Evolutionary conservation across 306 rosid genomes (phyloP).

Genomic region (Alnus glutinosa): DNA sequence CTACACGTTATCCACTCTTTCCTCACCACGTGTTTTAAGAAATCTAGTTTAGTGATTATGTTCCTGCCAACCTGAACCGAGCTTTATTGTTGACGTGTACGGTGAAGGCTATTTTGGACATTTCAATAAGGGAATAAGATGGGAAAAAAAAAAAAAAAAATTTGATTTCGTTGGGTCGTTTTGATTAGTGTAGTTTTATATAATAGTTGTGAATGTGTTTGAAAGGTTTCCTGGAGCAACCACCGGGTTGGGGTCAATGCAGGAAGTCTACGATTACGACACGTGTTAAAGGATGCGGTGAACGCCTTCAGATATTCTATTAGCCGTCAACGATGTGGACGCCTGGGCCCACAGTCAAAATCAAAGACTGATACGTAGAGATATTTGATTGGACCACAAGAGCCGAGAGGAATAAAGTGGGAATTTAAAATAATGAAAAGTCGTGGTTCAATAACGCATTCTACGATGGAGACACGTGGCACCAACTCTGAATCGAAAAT

Average conservation of each 20-base stretch:
- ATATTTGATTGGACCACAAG: conserved; percentile 41
- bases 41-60: not conserved
- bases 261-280: not conserved
- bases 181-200: not conserved
- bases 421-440: conserved; percentile 2
- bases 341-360: conserved; percentile 15
- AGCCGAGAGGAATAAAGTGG: conserved; percentile 19
- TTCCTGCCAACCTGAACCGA: not conserved
- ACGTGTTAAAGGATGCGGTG: conserved; percentile 16
- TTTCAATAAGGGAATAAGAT: no score
- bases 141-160: not conserved
- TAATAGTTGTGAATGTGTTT: no score
- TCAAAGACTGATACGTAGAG: conserved; percentile 25
- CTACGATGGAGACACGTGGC: conserved; percentile 27
- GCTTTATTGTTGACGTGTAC: not conserved
- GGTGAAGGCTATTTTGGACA: not conserved
- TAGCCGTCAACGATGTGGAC: conserved; percentile 37
- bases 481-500: not conserved
- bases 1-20: conserved; percentile 13
- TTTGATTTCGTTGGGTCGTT: not conserved
- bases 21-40: conserved; percentile 1
- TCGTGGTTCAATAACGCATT: conserved; percentile 5
- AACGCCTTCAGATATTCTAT: not conserved
- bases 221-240: not conserved
- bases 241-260: not conserved